phyloP scores from a whole-genome alignment of 2,329 filamentous ascomycete species.

The Fusarium sp. region DNA sequence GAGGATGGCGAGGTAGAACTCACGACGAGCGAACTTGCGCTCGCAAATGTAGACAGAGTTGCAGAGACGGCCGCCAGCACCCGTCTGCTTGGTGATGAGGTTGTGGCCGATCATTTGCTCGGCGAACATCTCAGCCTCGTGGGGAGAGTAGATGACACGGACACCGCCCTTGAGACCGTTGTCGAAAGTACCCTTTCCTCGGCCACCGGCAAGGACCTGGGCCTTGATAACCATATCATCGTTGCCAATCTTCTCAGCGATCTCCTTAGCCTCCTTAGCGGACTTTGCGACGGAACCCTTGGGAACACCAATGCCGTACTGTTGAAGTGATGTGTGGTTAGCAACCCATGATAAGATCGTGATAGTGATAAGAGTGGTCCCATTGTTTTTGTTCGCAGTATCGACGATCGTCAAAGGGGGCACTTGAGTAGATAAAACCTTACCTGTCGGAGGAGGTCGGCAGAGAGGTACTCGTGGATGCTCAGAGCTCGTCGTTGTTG shows the following conservation, averaged over 20 bases:
- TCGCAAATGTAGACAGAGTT: constrained; percentile 99
- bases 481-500: constrained; percentile 91
- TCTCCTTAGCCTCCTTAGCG: constrained; percentile 87
- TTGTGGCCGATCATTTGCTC: constrained; percentile 99
- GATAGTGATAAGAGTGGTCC: constrained; percentile 10
- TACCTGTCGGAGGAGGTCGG: constrained; percentile 85
- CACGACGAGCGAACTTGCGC: constrained; percentile 98
- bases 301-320: constrained; percentile 96
- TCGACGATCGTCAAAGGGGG: constrained; percentile 24
- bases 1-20: constrained; percentile 98
- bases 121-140: constrained; percentile 96
- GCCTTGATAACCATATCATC: constrained; percentile 99
- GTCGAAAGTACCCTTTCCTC: constrained; percentile 97
- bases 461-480: constrained; percentile 98
- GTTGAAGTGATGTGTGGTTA: constrained; percentile 40
- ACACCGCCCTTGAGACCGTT: constrained; percentile 99
- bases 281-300: constrained; percentile 87
- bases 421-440: constrained; percentile 33
- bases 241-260: constrained; percentile 89
- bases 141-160: constrained; percentile 97
- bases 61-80: constrained; percentile 91
- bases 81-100: constrained; percentile 99
- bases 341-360: constrained; percentile 19
- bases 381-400: constrained; percentile 21
- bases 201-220: constrained; percentile 95